Percentiles rank a stretch among this genome's conserved stretches.
phyloP scores from a whole-genome alignment of 257 asterid genomes.

The Schizonepeta tenuifolia region DNA sequence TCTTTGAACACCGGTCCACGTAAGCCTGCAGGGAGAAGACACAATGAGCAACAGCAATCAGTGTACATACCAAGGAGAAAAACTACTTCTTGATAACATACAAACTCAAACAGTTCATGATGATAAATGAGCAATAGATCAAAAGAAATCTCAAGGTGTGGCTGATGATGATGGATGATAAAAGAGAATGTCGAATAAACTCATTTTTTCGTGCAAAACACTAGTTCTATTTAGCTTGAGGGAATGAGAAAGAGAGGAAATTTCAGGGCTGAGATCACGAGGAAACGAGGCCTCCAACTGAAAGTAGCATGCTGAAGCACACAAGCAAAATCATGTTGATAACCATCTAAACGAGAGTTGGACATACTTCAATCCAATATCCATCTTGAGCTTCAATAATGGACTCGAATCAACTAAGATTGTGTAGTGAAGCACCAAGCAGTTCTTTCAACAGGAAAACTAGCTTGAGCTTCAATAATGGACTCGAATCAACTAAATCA shows the following conservation, averaged over 20 bases:
- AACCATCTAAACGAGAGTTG: background rate
- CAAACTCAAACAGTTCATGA: background rate
- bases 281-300: background rate
- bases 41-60: conserved; percentile 9
- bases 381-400: too few relatives aligned
- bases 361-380: background rate
- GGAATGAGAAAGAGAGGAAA: background rate
- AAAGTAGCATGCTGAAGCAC: background rate
- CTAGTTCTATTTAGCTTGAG: background rate
- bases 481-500: background rate
- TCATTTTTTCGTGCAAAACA: background rate
- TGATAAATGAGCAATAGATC: background rate
- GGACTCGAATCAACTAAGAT: too few relatives aligned
- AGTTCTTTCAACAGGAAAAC: conserved; percentile 1
- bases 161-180: too few relatives aligned
- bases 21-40: conserved; percentile 64
- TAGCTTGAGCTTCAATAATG: background rate
- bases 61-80: background rate
- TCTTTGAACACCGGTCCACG: conserved; percentile 63
- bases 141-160: conserved; percentile 10
- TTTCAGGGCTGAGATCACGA: background rate
- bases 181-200: background rate
- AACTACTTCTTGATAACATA: background rate
- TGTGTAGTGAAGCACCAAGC: background rate
- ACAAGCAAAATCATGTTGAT: background rate